A percentile compares a stretch with the other conserved stretches of the same genome.
Conservation (phyloP, 768 basidiomycete species). For the Calocybe indica region DNA sequence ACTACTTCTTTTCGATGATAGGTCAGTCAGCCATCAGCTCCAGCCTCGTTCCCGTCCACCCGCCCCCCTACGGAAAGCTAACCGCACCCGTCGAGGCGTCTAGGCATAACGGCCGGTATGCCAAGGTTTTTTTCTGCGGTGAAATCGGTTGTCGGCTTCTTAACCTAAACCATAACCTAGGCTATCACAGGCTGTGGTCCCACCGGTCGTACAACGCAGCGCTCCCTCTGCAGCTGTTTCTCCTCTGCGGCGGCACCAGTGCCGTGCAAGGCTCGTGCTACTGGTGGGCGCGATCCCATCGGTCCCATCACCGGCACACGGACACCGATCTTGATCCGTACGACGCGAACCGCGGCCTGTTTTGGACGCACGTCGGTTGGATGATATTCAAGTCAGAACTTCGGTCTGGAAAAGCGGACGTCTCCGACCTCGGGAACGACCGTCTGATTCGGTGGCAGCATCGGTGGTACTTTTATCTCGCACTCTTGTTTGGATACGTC, state of each 20-base stretch:
- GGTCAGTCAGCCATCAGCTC: conserved; percentile 34
- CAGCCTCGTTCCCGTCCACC: conserved; percentile 10
- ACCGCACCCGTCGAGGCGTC: conserved; percentile 1
- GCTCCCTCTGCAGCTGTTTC: conserved; percentile 60
- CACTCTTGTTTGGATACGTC: conserved; percentile 62
- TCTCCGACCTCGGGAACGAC: conserved; percentile 68
- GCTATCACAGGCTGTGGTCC: conserved; percentile 84
- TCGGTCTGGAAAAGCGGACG: conserved; percentile 64
- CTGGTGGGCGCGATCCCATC: conserved; percentile 84
- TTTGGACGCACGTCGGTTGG: conserved; percentile 84
- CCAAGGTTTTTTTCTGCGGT: conserved; percentile 19
- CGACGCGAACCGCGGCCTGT: conserved; percentile 68
- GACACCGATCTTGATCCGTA: conserved; percentile 87
- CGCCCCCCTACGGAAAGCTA: background rate
- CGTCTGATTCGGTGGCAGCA: conserved; percentile 75
- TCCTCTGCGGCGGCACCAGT: conserved; percentile 72
- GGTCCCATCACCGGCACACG: conserved; percentile 79
- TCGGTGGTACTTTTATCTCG: conserved; percentile 59
- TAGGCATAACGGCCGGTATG: conserved; percentile 45
- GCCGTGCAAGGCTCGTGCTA: conserved; percentile 83
- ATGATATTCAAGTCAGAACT: conserved; percentile 73
- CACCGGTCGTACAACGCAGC: conserved; percentile 80
- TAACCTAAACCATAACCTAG: conserved; percentile 21
- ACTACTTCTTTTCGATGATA: conserved; percentile 86
- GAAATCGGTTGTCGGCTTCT: background rate